Evolutionary conservation across 805 yeast species (phyloP).

Genomic region (Yamadazyma takamatsuzukensis): DNA sequence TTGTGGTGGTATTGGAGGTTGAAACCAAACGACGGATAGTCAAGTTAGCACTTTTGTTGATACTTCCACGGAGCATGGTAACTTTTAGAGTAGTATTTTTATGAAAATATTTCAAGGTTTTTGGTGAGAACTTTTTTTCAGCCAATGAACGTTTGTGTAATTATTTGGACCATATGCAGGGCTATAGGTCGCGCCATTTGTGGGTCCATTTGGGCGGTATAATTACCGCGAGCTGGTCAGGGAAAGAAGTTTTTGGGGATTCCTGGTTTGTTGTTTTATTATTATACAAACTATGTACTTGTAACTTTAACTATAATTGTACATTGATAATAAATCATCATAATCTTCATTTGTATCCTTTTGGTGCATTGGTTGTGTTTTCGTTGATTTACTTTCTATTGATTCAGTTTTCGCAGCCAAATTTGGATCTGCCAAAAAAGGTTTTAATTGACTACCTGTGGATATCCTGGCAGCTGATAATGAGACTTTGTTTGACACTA

Average conservation of each 20-base stretch:
- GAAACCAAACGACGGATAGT: conserved; percentile 55
- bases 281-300: too few species aligned
- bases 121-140: conserved; percentile 9
- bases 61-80: conserved; percentile 41
- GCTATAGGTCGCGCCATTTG: neutral
- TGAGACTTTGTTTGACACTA: conserved; percentile 30
- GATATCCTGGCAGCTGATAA: conserved; percentile 35
- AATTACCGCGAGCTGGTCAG: too few species aligned
- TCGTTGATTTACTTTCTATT: too few species aligned
- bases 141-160: conserved; percentile 15
- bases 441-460: too few species aligned
- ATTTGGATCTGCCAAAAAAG: too few species aligned
- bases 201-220: too few species aligned
- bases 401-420: too few species aligned
- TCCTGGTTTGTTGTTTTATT: too few species aligned
- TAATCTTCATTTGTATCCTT: neutral
- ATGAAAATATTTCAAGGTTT: conserved; percentile 7
- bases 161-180: conserved; percentile 4
- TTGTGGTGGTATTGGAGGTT: conserved; percentile 55
- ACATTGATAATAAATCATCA: conserved; percentile 6
- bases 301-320: too few species aligned
- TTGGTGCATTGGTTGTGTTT: too few species aligned
- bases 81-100: conserved; percentile 1
- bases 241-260: too few species aligned
- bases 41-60: conserved; percentile 26